Conservation (phyloP, 306 rosid genomes). For the Vachellia collinsii region DNA sequence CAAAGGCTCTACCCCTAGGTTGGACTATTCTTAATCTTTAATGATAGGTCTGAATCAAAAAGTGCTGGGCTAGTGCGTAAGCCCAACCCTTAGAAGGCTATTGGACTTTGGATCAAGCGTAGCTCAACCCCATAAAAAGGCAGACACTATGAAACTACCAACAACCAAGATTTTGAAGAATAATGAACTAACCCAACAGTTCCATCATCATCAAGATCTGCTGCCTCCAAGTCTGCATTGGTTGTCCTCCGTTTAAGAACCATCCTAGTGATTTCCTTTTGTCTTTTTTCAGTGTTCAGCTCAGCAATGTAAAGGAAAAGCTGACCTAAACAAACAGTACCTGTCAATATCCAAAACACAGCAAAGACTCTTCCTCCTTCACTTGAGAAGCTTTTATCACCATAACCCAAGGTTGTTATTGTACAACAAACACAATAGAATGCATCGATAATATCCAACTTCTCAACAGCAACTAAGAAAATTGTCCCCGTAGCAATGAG, state of each 20-base stretch:
- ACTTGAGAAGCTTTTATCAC: slow-evolving; percentile 86
- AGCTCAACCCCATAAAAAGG: not conserved
- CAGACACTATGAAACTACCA: not conserved
- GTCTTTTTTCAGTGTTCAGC: slow-evolving; percentile 69
- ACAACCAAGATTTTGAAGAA: slow-evolving; percentile 27
- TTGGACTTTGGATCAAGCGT: not conserved
- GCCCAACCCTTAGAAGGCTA: not conserved
- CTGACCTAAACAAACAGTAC: slow-evolving; percentile 79
- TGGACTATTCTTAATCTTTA: not conserved
- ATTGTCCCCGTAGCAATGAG: slow-evolving; percentile 39
- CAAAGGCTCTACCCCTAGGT: not conserved
- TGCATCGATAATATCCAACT: slow-evolving; percentile 43
- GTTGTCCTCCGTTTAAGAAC: slow-evolving; percentile 68
- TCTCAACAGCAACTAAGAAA: slow-evolving; percentile 45
- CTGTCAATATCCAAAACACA: slow-evolving; percentile 73
- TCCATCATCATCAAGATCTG: slow-evolving; percentile 79
- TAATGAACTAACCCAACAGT: slow-evolving; percentile 65
- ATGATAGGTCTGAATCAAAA: no score
- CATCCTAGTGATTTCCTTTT: slow-evolving; percentile 55
- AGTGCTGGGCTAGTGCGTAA: not conserved
- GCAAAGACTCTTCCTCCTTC: slow-evolving; percentile 76
- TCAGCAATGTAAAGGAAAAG: slow-evolving; percentile 77
- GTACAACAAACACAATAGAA: slow-evolving; percentile 60
- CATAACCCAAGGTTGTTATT: slow-evolving; percentile 59
- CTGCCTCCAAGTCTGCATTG: slow-evolving; percentile 70